Base-by-base conservation (phyloP, 2,329 filamentous ascomycete genomes). In the Plenodomus biglobosus region DNA sequence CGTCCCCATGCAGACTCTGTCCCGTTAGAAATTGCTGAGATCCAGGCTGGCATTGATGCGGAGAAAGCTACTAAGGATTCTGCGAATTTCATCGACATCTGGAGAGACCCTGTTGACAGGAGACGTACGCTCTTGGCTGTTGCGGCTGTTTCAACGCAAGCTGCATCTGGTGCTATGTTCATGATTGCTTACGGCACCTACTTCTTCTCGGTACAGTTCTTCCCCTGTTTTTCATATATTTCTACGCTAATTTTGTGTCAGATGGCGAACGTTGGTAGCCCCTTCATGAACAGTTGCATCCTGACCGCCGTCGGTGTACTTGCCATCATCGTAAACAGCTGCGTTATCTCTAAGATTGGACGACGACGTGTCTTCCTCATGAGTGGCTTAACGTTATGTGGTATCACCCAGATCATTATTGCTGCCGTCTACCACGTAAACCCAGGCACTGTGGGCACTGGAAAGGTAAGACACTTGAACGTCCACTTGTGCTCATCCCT, bases 201-300 rank as follows among this genome's bases (percentile, higher is more conserved):
- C 50, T 69, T 69, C 48, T 69, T 69, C 51, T 55, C 56, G 24
- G 50, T 46, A 24, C n/a, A 36, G 45, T 20, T 6, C 24, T 36
- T 20, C 2, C 17, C 30, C 2, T n/a, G 19, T 20, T 1, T 20
- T 2, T 1, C 3, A 8, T 11, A 5, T 15, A 7, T 1, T 2
- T 15, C 10, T 0, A 6, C 8, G 2, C 40, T 51, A 24, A 46
- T 27, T 10, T n/a, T 2, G 2, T 15, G 0, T 1, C 6, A 66
- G 50, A 68, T 68, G 61, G 65, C 65, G 1, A 44, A 64, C 2
- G 64, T 69, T 4, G 65, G 65, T 3, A 65, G 64, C 30, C 75
- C 80, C 1, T 84, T 84, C 59, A 75, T 78, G 61, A 83, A 83
- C 62, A 70, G 76, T 1, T 82, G 81, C 57, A 81, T 83, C 45